phyloP scores from a whole-genome alignment of 768 basidiomycete genomes.

The Amanita polypyramis region DNA sequence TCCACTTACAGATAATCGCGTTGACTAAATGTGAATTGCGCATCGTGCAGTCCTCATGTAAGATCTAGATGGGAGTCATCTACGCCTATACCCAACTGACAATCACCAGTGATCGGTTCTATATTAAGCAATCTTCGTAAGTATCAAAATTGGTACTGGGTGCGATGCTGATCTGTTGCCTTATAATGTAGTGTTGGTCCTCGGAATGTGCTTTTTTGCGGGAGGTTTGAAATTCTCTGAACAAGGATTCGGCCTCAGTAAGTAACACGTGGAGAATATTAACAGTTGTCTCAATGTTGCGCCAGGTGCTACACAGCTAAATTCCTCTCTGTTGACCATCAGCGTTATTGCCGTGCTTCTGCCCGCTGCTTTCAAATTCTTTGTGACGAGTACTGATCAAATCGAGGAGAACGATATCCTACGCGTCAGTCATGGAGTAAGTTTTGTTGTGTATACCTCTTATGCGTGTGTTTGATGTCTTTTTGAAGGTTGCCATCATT shows the following conservation, averaged over 20 bases:
- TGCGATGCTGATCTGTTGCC: slow-evolving; percentile 6
- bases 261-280: slow-evolving; percentile 21
- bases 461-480: background rate
- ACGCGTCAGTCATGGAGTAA: slow-evolving; percentile 63
- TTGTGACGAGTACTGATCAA: slow-evolving; percentile 20
- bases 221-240: slow-evolving; percentile 71
- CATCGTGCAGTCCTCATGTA: slow-evolving; percentile 76
- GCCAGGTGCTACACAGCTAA: slow-evolving; percentile 52
- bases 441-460: slow-evolving; percentile 14
- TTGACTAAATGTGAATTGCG: slow-evolving; percentile 45
- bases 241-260: slow-evolving; percentile 69
- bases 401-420: slow-evolving; percentile 38
- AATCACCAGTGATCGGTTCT: slow-evolving; percentile 62
- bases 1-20: slow-evolving; percentile 32
- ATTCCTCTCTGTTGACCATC: slow-evolving; percentile 65
- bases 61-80: slow-evolving; percentile 18
- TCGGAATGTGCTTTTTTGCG: slow-evolving; percentile 89
- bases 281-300: background rate
- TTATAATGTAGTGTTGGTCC: slow-evolving; percentile 47
- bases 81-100: slow-evolving; percentile 7
- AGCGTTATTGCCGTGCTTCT: slow-evolving; percentile 74
- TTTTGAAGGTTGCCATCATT: slow-evolving; percentile 56
- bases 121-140: slow-evolving; percentile 76
- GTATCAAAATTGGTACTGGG: slow-evolving; percentile 17
- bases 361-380: slow-evolving; percentile 72